Evolutionary conservation across 2,329 filamentous ascomycete genomes (phyloP).

Genomic region (Hypoxylon sp.): DNA sequence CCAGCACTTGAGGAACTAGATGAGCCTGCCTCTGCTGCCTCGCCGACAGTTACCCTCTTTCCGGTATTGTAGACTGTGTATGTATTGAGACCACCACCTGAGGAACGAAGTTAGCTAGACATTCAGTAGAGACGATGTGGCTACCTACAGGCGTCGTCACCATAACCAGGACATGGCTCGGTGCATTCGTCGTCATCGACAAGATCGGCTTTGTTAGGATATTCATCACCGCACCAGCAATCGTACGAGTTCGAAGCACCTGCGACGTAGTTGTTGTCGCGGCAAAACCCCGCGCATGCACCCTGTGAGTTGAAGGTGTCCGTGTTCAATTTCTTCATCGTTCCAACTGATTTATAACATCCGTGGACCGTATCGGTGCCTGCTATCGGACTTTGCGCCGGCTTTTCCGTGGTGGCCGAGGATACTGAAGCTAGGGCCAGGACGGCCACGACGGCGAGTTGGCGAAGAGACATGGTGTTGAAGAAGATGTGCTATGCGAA

Average conservation of each 20-base stretch:
- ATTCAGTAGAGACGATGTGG: slow-evolving; percentile 27
- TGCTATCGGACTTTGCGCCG: slow-evolving; percentile 55
- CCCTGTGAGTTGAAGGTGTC: slow-evolving; percentile 58
- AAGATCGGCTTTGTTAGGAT: slow-evolving; percentile 70
- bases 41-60: slow-evolving; percentile 56
- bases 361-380: slow-evolving; percentile 62
- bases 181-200: slow-evolving; percentile 73
- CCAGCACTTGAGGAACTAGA: slow-evolving; percentile 51
- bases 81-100: slow-evolving; percentile 59
- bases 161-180: slow-evolving; percentile 74
- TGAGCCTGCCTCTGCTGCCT: slow-evolving; percentile 50
- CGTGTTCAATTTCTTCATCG: slow-evolving; percentile 50
- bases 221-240: slow-evolving; percentile 80
- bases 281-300: slow-evolving; percentile 59
- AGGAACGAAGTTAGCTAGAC: slow-evolving; percentile 33
- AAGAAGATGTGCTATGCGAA: slow-evolving; percentile 19
- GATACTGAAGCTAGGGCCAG: slow-evolving; percentile 47
- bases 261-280: slow-evolving; percentile 64
- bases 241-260: slow-evolving; percentile 71
- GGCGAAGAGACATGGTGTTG: slow-evolving; percentile 48
- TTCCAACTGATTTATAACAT: slow-evolving; percentile 63
- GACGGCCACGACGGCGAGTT: slow-evolving; percentile 46
- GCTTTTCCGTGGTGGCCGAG: slow-evolving; percentile 50
- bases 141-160: slow-evolving; percentile 73
- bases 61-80: slow-evolving; percentile 67